Conservation (phyloP, 805 yeast species). For the Debaryomyces prosopidis region DNA sequence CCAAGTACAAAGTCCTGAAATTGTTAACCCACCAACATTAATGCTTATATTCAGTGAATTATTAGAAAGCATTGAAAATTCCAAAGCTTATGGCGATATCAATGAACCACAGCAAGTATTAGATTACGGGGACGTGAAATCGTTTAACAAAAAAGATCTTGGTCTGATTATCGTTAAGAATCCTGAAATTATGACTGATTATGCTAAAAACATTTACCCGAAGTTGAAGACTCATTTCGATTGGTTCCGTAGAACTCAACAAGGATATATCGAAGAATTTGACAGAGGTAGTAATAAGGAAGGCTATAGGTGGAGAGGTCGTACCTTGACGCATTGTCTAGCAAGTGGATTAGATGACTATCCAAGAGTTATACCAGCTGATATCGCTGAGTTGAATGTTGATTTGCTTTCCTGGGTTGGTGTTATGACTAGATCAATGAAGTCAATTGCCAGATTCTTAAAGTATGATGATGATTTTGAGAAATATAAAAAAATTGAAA, state of each 20-base stretch:
- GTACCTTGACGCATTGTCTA: conserved; percentile 79
- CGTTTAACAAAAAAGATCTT: conserved; percentile 22
- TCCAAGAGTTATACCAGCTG: conserved; percentile 81
- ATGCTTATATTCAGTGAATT: conserved; percentile 68
- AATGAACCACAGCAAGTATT: conserved; percentile 27
- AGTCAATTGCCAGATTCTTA: conserved; percentile 64
- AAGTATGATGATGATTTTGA: conserved; percentile 58
- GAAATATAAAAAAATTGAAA: conserved; percentile 53
- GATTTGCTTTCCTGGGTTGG: conserved; percentile 94
- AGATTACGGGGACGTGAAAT: conserved; percentile 16
- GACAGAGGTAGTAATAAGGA: conserved; percentile 57
- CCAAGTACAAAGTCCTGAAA: conserved; percentile 80
- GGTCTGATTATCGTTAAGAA: conserved; percentile 56
- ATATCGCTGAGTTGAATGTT: conserved; percentile 85
- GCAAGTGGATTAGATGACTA: conserved; percentile 96
- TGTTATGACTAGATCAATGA: conserved; percentile 83
- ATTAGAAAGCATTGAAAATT: conserved; percentile 31
- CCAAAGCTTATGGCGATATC: conserved; percentile 20
- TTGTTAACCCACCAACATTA: conserved; percentile 95
- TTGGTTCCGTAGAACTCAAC: conserved; percentile 82
- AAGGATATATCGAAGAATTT: conserved; percentile 71
- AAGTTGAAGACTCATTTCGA: conserved; percentile 73
- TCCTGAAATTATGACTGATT: conserved; percentile 58
- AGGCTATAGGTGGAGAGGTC: conserved; percentile 90
- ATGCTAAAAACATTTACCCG: conserved; percentile 72